Evolutionary conservation across 805 yeast genomes (phyloP).

Genomic region (Saccharomycopsis sp.): DNA sequence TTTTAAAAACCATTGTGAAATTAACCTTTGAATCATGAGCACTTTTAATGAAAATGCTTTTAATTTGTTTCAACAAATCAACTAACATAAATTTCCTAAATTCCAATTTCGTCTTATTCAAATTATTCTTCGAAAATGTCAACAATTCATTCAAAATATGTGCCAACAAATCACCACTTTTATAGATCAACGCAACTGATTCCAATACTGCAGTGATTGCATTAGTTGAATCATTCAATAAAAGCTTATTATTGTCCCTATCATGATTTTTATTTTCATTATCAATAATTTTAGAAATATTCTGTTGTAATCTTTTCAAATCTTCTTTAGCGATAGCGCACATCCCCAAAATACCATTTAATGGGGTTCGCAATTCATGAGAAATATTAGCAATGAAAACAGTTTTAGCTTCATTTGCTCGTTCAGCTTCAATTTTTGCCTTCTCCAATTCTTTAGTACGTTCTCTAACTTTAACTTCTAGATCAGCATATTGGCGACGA

Average conservation of each 20-base stretch:
- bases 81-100: constrained; percentile 70
- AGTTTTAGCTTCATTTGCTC: constrained; percentile 95
- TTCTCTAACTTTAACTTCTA: constrained; percentile 82
- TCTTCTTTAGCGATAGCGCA: constrained; percentile 92
- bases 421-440: constrained; percentile 83
- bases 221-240: constrained; percentile 5
- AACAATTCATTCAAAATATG: constrained; percentile 86
- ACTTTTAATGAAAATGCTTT: constrained; percentile 75
- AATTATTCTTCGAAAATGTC: constrained; percentile 87
- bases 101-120: constrained; percentile 77
- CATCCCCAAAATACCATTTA: constrained; percentile 95
- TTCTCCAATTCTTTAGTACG: constrained; percentile 85
- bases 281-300: neutral
- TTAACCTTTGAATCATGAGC: constrained; percentile 73
- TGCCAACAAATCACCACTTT: constrained; percentile 84
- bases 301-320: constrained; percentile 16
- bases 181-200: constrained; percentile 57
- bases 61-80: constrained; percentile 79
- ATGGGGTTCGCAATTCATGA: constrained; percentile 90
- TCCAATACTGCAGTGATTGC: constrained; percentile 10
- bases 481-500: constrained; percentile 70
- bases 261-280: neutral
- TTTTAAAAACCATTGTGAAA: constrained; percentile 47
- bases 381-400: constrained; percentile 88
- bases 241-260: neutral